These are phyloP conservation scores for Crepidotus variabilis DNA, from an alignment of 768 basidiomycete genomes.

Conservation along the genomic window DNA sequence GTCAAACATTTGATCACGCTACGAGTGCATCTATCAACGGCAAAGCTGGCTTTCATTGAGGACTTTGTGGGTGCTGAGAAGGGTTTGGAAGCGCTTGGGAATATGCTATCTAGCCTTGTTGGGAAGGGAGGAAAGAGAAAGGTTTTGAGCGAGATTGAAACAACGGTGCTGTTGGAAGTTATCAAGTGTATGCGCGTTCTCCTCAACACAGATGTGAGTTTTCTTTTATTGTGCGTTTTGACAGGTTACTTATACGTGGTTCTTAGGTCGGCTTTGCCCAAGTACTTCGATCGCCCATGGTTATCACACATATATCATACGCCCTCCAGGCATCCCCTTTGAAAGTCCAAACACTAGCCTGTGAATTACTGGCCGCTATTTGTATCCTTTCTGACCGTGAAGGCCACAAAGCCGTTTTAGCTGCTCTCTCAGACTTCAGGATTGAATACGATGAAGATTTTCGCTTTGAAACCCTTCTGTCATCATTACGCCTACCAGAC, in stretches of 20 bases:
- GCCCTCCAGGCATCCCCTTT: constrained; percentile 61
- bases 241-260: constrained; percentile 8
- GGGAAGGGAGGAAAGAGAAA: constrained; percentile 65
- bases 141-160: constrained; percentile 60
- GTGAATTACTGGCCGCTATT: constrained; percentile 81
- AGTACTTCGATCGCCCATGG: constrained; percentile 56
- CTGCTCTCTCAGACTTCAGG: constrained; percentile 78
- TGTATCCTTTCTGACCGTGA: constrained; percentile 69
- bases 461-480: constrained; percentile 76
- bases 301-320: constrained; percentile 72
- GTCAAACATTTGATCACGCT: constrained; percentile 78
- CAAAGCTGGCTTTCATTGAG: constrained; percentile 71
- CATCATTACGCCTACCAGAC: constrained; percentile 55
- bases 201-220: constrained; percentile 77
- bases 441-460: constrained; percentile 67
- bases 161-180: constrained; percentile 64
- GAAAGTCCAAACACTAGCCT: constrained; percentile 65
- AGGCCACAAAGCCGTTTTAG: constrained; percentile 71
- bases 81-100: constrained; percentile 63
- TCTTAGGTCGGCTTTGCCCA: constrained; percentile 66
- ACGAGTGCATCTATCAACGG: constrained; percentile 83
- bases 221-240: constrained; percentile 1
- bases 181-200: constrained; percentile 79
- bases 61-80: constrained; percentile 65
- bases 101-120: constrained; percentile 56